Conservation (phyloP, 106 monocot genomes). For the Posidonia australis region DNA sequence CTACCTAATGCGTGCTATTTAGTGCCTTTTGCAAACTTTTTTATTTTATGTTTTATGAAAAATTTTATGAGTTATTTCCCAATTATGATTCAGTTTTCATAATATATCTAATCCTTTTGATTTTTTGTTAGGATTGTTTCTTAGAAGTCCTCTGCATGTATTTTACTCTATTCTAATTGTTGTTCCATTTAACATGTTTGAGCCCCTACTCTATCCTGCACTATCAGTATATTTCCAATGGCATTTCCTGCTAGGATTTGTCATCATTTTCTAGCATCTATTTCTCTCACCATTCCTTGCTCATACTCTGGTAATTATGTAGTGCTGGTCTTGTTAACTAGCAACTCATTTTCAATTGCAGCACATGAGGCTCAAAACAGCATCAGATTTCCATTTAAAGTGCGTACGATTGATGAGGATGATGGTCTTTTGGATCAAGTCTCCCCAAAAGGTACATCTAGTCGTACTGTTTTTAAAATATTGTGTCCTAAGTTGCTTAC, state of each 20-base stretch:
- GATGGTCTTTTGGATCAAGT: slow-evolving; percentile 39
- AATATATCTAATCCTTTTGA: too few species aligned
- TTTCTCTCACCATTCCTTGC: background rate
- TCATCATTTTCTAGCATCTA: background rate
- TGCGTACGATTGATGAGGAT: slow-evolving; percentile 40
- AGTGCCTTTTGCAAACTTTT: too few species aligned
- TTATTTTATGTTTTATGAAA: too few species aligned
- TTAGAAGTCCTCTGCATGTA: too few species aligned
- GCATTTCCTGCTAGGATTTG: background rate
- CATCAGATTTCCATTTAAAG: slow-evolving; percentile 38
- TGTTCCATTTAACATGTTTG: too few species aligned
- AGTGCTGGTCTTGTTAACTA: background rate
- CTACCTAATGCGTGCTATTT: too few species aligned
- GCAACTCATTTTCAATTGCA: slow-evolving; percentile 20
- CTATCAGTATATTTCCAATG: background rate
- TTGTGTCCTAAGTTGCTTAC: background rate
- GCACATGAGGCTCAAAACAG: slow-evolving; percentile 42
- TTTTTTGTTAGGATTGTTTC: too few species aligned
- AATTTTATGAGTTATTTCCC: too few species aligned
- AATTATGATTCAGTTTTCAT: too few species aligned
- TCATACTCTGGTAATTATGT: background rate
- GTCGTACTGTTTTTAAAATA: too few species aligned
- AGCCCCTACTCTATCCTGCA: too few species aligned
- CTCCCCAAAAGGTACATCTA: slow-evolving; percentile 41
- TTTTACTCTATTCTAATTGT: too few species aligned